Base-by-base conservation (phyloP, 352 stramenopile genomes). In the Globisporangium megalacanthum region DNA sequence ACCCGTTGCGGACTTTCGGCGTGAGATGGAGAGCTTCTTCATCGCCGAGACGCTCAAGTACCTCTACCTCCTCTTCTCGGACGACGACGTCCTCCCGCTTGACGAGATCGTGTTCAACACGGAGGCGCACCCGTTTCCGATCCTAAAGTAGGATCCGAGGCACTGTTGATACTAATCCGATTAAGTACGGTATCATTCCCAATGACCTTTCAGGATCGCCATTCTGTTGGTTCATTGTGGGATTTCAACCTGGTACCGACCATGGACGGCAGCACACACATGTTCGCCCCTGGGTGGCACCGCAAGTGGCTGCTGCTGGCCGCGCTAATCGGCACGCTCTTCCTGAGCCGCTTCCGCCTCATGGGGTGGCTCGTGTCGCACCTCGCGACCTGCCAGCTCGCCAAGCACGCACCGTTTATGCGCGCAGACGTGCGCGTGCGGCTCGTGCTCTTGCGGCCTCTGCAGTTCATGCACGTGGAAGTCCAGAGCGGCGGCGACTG, bases 31-130 rank as follows among this genome's bases (percentile, higher is more conserved):
- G 44, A 96, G 81, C 29, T 97, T 91, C 52, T 97, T 97, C 65
- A 49, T 97, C 45, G 85, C 79, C n/a, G 88, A 97, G 73, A 97
- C 91, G 41, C 72, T 97, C 63, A 97, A 97, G 68, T 97, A 97
- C 61, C 72, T 97, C 13, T 96, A 90, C 55, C 58, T 97, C 60
- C 73, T 96, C 31, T 96, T 96, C 63, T 84, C 71, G 29, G 78
- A 89, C 37, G 77, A 86, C 37, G 65, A 84, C 31, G 45, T 92
- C 36, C 48, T 96, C 14, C 58, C 73, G 6, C 69, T 96, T 29
- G 68, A 95, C 55, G 63, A 81, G 14, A 78, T 87, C 46, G 83
- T 97, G 36, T 88, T 97, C 68, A 96, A 89, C 62, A 95, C 88
- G 0, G 84, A 89, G 61, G 88, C 77, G 2, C 88, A 97, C 54